These are phyloP conservation scores for Gossypium aridum DNA, from an alignment of 441 rosid species.

Conservation along the genomic window DNA sequence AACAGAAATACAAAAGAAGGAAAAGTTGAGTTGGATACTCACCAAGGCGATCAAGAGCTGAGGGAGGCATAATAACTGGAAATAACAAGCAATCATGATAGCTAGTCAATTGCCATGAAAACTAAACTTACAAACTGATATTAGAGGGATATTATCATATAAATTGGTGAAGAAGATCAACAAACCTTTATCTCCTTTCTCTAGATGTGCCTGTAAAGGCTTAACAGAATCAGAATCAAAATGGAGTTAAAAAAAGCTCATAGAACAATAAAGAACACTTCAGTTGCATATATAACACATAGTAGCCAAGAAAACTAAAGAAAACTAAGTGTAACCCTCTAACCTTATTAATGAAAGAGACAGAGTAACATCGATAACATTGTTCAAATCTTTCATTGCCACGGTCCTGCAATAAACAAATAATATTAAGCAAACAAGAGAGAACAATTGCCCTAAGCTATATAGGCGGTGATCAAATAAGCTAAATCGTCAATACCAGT, in stretches of 20 bases:
- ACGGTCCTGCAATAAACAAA: constrained; percentile 31
- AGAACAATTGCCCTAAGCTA: too few species aligned
- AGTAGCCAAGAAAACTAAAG: too few species aligned
- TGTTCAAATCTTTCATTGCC: constrained; percentile 24
- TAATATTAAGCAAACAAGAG: too few species aligned
- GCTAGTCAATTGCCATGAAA: not conserved
- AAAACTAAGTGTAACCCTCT: not conserved
- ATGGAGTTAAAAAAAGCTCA: not conserved
- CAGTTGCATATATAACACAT: too few species aligned
- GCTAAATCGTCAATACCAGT: not conserved
- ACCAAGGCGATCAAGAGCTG: constrained; percentile 70
- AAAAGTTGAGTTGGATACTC: constrained; percentile 8
- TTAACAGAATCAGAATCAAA: constrained; percentile 6
- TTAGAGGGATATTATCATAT: not conserved
- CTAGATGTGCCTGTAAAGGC: constrained; percentile 61
- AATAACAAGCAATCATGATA: constrained; percentile 9
- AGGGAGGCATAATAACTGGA: constrained; percentile 63
- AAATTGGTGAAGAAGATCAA: not conserved
- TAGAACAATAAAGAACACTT: not conserved
- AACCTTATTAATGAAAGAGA: constrained; percentile 81
- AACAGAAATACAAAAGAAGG: constrained; percentile 8
- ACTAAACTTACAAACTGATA: not conserved
- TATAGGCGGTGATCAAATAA: too few species aligned
- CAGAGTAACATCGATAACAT: constrained; percentile 75
- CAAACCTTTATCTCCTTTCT: constrained; percentile 71